phyloP scores from a whole-genome alignment of 768 basidiomycete genomes.

The Auriculariales sp. region DNA sequence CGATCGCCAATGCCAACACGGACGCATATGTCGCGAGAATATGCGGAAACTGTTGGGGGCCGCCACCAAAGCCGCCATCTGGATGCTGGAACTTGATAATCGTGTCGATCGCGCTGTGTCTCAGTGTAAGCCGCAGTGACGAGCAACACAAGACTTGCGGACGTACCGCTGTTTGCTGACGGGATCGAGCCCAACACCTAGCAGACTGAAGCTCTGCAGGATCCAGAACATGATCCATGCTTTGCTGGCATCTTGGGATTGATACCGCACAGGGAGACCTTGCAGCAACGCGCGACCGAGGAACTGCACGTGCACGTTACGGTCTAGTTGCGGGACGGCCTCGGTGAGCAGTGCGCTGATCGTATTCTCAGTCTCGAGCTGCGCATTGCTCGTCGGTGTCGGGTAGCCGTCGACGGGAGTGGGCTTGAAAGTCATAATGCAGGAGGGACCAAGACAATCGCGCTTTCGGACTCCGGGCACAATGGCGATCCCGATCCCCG shows the following conservation, averaged over 20 bases:
- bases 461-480: not conserved
- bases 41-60: constrained; percentile 78
- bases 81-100: constrained; percentile 73
- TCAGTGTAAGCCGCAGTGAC: constrained; percentile 2
- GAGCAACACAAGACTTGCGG: constrained; percentile 1
- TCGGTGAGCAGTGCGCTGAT: constrained; percentile 35
- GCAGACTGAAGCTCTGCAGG: constrained; percentile 62
- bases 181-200: constrained; percentile 70
- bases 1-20: constrained; percentile 71
- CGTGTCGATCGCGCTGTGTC: constrained; percentile 61
- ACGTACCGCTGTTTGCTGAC: constrained; percentile 59
- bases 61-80: constrained; percentile 83
- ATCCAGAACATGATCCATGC: constrained; percentile 96
- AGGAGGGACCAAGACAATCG: not conserved
- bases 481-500: too few relatives aligned
- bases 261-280: constrained; percentile 68
- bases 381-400: constrained; percentile 46
- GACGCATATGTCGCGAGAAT: constrained; percentile 83
- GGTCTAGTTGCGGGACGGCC: constrained; percentile 26
- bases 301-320: constrained; percentile 58
- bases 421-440: constrained; percentile 8
- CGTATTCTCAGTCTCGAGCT: constrained; percentile 51
- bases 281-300: constrained; percentile 58
- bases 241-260: constrained; percentile 82
- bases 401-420: constrained; percentile 42